Percentiles rank a stretch among this genome's conserved stretches.
phyloP scores from a whole-genome alignment of 2,329 filamentous ascomycete species.

The Colletotrichum plurivorum region DNA sequence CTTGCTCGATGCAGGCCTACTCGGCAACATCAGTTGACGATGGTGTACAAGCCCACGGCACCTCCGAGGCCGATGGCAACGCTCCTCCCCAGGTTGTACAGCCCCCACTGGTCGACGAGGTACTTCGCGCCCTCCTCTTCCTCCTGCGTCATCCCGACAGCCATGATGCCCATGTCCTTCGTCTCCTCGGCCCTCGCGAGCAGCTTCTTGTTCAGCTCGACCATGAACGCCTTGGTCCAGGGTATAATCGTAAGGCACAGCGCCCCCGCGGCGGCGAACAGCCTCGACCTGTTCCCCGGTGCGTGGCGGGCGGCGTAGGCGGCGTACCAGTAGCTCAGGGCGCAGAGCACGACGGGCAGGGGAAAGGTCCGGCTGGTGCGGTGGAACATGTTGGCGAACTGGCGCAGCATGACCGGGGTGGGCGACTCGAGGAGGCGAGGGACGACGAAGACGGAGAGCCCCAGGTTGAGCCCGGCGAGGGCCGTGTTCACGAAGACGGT shows the following conservation, averaged over 20 bases:
- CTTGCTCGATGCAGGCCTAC: neutral
- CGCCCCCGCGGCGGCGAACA: conserved; percentile 62
- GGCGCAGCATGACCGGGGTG: conserved; percentile 66
- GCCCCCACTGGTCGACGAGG: conserved; percentile 69
- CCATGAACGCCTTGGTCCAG: conserved; percentile 64
- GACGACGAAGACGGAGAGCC: conserved; percentile 59
- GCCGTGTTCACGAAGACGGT: conserved; percentile 66
- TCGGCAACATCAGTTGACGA: conserved; percentile 37
- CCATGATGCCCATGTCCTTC: conserved; percentile 51
- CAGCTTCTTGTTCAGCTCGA: conserved; percentile 63
- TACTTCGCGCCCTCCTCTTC: conserved; percentile 62
- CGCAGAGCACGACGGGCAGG: conserved; percentile 54
- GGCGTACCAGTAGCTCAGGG: conserved; percentile 60
- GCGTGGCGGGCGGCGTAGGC: conserved; percentile 50
- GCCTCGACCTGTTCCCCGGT: conserved; percentile 50
- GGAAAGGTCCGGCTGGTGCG: conserved; percentile 57
- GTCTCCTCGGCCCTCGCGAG: conserved; percentile 57
- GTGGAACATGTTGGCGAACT: conserved; percentile 64
- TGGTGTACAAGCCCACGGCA: conserved; percentile 48
- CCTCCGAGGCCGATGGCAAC: conserved; percentile 46
- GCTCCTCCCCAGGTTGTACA: conserved; percentile 63
- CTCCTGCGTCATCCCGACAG: conserved; percentile 53
- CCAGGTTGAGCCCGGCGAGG: conserved; percentile 54
- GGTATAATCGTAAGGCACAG: conserved; percentile 63
- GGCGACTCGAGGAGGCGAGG: conserved; percentile 70